Conservation (phyloP, 495 filamentous ascomycete species). For the Aspergillus coremiiformis region DNA sequence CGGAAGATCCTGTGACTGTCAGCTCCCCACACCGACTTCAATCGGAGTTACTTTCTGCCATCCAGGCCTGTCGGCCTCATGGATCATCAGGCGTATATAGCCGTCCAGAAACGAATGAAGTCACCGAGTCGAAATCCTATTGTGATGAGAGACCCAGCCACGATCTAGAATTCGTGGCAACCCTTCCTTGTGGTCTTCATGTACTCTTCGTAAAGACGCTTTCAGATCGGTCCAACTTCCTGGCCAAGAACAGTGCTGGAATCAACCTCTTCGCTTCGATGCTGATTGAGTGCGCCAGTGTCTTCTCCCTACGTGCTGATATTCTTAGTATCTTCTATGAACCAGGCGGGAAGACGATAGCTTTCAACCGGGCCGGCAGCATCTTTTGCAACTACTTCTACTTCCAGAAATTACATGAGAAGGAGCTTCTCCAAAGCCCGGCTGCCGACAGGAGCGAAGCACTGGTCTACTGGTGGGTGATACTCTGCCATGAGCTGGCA, state of each 20-base stretch:
- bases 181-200: slow-evolving; percentile 61
- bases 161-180: slow-evolving; percentile 68
- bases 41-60: slow-evolving; percentile 65
- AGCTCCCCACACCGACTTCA: slow-evolving; percentile 46
- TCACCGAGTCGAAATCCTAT: slow-evolving; percentile 82
- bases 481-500: slow-evolving; percentile 85
- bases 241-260: slow-evolving; percentile 50
- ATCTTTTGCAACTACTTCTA: slow-evolving; percentile 93
- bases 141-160: slow-evolving; percentile 78
- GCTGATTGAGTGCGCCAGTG: slow-evolving; percentile 57
- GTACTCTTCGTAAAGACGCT: slow-evolving; percentile 59
- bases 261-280: slow-evolving; percentile 67
- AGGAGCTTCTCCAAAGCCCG: slow-evolving; percentile 31
- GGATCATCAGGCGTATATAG: slow-evolving; percentile 63
- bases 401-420: slow-evolving; percentile 70
- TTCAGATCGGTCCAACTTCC: slow-evolving; percentile 47
- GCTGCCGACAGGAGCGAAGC: slow-evolving; percentile 52
- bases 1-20: slow-evolving; percentile 33
- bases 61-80: slow-evolving; percentile 73
- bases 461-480: slow-evolving; percentile 84
- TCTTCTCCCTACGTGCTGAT: slow-evolving; percentile 58
- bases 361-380: slow-evolving; percentile 80
- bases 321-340: slow-evolving; percentile 84
- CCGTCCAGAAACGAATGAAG: slow-evolving; percentile 59
- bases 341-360: slow-evolving; percentile 68